Base-by-base conservation (phyloP, 164 flowering plant genomes). In the Magnolia changhungtana region DNA sequence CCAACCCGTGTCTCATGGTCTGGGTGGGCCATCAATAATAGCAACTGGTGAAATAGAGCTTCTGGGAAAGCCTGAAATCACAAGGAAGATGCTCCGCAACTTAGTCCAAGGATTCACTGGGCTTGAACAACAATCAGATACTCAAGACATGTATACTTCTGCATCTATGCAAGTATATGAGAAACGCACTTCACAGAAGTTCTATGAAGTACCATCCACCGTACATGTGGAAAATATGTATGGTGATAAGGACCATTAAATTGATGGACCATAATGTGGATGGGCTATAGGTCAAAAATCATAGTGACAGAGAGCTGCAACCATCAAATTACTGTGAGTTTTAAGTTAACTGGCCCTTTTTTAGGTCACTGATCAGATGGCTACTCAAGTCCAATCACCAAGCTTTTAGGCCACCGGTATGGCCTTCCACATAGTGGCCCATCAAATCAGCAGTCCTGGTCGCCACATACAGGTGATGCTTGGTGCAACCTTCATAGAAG, bases 61-160 rank as follows among this genome's bases (percentile, higher is more conserved):
- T 95, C 98, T 49, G 98, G 97, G 75, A 94, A 94, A 50, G 91
- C 90, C 98, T 94, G 90, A 81, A 82, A 79, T 10, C 74, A 20
- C 20, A 23, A 45, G 24, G 63, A 81, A 52, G 19, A 70, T 29
- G 58, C 74, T 31, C 70, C 51, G 8, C 70, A 71, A 19, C 27
- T 78, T 51, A 61, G 68, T 64, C 29, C 45, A 72, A 68, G 18
- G 68, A 63, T 78, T 73, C 2, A 31, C 27, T 21, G 16, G 24
- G 21, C 63, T 27, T 8, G 58, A 72, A 73, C 66, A 68, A 3
- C 51, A 68, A n/a, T 5, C 23, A 68, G 50, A 14, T 16, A 19
- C 71, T 68, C 50, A 11, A 16, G 50, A 68, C 16, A 14, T 18
- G 16, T 37, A 68, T 24, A 14, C 18, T 68, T 31, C 50, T 37